These are phyloP conservation scores for Phialemonium atrogriseum DNA, from an alignment of 2,329 filamentous ascomycete genomes.

Conservation along the genomic window DNA sequence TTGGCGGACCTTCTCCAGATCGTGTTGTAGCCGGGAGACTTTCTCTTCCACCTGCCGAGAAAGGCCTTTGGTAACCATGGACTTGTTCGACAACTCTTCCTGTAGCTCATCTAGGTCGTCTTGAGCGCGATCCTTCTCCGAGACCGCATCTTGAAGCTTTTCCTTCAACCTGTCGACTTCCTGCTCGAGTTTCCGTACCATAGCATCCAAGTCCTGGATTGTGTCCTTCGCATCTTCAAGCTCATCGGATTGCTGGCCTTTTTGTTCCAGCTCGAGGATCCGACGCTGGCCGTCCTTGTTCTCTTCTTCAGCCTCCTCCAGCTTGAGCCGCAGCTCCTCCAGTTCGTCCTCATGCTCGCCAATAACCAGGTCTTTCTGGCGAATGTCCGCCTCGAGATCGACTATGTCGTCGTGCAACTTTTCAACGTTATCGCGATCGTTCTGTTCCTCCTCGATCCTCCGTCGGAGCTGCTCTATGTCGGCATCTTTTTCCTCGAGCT, in stretches of 20 bases:
- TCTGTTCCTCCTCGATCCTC: constrained; percentile 48
- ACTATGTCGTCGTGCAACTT: constrained; percentile 65
- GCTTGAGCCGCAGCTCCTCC: constrained; percentile 49
- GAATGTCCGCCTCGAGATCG: constrained; percentile 66
- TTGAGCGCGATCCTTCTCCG: constrained; percentile 49
- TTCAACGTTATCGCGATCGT: constrained; percentile 50
- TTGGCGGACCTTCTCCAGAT: constrained; percentile 46
- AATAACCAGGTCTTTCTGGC: constrained; percentile 66
- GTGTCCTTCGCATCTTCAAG: constrained; percentile 48
- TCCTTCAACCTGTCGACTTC: constrained; percentile 47
- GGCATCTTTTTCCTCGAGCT: constrained; percentile 49
- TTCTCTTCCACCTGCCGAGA: constrained; percentile 70
- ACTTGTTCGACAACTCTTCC: constrained; percentile 73
- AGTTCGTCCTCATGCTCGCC: constrained; percentile 69
- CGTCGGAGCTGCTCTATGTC: constrained; percentile 53
- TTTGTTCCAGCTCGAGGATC: constrained; percentile 47
- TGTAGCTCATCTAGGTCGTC: constrained; percentile 57
- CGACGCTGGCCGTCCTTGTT: constrained; percentile 46
- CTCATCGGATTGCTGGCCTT: constrained; percentile 41
- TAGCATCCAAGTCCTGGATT: constrained; percentile 49
- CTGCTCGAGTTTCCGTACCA: constrained; percentile 43
- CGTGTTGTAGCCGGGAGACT: constrained; percentile 55
- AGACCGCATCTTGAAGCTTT: constrained; percentile 42
- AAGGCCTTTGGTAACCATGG: constrained; percentile 64
- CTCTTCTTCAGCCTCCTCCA: constrained; percentile 44